Evolutionary conservation across 2,329 filamentous ascomycete species (phyloP), one percentile per base, ranked within the genome.

Genomic region (Scopulariopsis brevicaulis): DNA sequence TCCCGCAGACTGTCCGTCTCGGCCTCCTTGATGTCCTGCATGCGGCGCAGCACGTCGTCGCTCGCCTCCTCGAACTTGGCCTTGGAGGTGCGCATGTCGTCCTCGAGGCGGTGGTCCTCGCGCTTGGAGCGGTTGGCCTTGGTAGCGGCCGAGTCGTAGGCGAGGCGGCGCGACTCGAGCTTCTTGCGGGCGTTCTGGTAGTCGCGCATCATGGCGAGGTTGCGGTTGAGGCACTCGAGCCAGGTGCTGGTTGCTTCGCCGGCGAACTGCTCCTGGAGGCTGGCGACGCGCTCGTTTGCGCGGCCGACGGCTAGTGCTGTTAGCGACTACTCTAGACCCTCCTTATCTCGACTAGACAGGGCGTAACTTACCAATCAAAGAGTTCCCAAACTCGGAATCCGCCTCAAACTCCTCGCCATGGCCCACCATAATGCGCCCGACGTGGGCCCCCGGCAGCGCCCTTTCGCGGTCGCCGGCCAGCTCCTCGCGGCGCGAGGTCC

Each of bases 11-110:
- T 90, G 62, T 97, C 93, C 51, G 78, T 79, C 71, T 97, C 93
- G 24, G 90, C 83, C 66, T 96, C 92, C 74, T 94, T 93, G 74
- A 97, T 95, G 67, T 97, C 93, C 72, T 95, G 84, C 94, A 97
- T 97, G 58, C 93, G 83, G 60, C 93, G 84, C 65, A 86, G 81
- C 58, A 97, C 92, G 66, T 97, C 93, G 67, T 97, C 93, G 67
- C 83, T 94, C 18, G 90, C 87, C 74, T 97, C 94, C 68, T 97
- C 94, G 68, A 96, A 97, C 73, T 97, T 97, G 65, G 90, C 89
- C 71, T 96, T 96, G 70, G 94, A 90, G 32, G 85, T 82, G 58
- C 93, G 87, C 57, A 96, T 81, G 71, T 97, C 93, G 69, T 97
- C 93, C 71, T 97, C 94, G 58, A 94, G 80, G 61, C 90, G 82